These are phyloP conservation scores for Sphaerobolus stellatus DNA, from an alignment of 1,284 basidiomycete genomes.

Conservation along the genomic window DNA sequence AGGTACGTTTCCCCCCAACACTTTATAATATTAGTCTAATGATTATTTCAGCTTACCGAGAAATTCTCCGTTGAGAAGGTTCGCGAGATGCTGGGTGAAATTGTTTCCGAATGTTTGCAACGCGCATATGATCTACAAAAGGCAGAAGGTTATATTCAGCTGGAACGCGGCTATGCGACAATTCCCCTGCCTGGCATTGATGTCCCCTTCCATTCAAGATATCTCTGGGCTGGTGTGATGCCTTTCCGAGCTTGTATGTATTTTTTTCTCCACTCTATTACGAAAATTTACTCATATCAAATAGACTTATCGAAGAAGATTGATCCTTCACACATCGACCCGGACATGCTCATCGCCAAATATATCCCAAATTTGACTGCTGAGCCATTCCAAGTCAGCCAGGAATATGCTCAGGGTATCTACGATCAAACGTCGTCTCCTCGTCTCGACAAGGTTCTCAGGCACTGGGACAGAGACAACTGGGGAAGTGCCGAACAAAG, in stretches of 20 bases:
- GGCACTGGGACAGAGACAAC: conserved; percentile 89
- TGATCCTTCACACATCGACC: conserved; percentile 85
- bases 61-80: conserved; percentile 84
- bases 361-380: conserved; percentile 98
- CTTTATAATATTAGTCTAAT: conserved; percentile 11
- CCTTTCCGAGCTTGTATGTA: conserved; percentile 88
- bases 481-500: conserved; percentile 84
- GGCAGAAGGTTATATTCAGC: conserved; percentile 85
- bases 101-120: conserved; percentile 81
- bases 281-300: conserved; percentile 14
- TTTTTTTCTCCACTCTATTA: conserved; percentile 8
- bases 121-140: conserved; percentile 80
- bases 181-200: conserved; percentile 97
- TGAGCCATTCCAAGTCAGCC: conserved; percentile 88
- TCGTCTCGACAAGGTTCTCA: conserved; percentile 88
- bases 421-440: conserved; percentile 94
- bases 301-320: conserved; percentile 97
- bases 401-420: conserved; percentile 91
- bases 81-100: conserved; percentile 88
- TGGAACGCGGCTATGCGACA: conserved; percentile 95
- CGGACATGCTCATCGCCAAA: conserved; percentile 88
- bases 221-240: conserved; percentile 98
- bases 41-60: conserved; percentile 68
- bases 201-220: conserved; percentile 98
- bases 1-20: conserved; percentile 50